These are phyloP conservation scores for Vitis labrusca DNA, from an alignment of 164 flowering plant species.

Conservation along the genomic window DNA sequence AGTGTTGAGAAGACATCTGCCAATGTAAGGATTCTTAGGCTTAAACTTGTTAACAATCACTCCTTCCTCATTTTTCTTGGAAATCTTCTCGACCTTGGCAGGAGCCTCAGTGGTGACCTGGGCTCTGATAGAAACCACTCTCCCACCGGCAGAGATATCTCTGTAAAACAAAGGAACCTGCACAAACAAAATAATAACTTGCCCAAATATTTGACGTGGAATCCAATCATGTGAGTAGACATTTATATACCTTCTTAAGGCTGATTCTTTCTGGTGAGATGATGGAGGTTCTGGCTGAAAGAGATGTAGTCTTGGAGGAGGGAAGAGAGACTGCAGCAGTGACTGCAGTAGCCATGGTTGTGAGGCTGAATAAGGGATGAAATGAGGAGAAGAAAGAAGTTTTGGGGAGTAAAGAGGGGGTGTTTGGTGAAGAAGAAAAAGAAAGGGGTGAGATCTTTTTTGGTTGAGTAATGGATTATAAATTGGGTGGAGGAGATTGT, in stretches of 20 bases:
- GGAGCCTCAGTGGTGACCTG: constrained; percentile 88
- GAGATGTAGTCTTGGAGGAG: constrained; percentile 66
- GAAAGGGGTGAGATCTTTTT: constrained; percentile 1
- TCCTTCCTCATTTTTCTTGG: constrained; percentile 88
- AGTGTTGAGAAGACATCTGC: constrained; percentile 86
- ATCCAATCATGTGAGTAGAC: not conserved
- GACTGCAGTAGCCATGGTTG: constrained; percentile 72
- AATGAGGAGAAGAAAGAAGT: not conserved
- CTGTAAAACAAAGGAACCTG: constrained; percentile 50
- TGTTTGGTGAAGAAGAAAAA: constrained; percentile 5
- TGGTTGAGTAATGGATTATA: constrained; percentile 25
- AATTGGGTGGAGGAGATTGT: constrained; percentile 71
- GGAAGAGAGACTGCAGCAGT: constrained; percentile 83
- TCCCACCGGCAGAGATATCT: constrained; percentile 47
- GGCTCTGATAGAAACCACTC: constrained; percentile 65
- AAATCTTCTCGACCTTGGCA: constrained; percentile 67
- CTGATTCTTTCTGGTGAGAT: constrained; percentile 56
- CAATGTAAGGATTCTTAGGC: constrained; percentile 84
- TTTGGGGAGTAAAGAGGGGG: not conserved
- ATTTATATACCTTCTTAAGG: constrained; percentile 59
- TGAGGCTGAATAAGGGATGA: not conserved
- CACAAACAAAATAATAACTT: constrained; percentile 4
- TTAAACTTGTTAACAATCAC: constrained; percentile 80
- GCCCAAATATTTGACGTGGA: not conserved
- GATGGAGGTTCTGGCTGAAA: constrained; percentile 53